These are phyloP conservation scores for Pseudozyma sp. DNA, from an alignment of 1,284 basidiomycete species.

Conservation along the genomic window DNA sequence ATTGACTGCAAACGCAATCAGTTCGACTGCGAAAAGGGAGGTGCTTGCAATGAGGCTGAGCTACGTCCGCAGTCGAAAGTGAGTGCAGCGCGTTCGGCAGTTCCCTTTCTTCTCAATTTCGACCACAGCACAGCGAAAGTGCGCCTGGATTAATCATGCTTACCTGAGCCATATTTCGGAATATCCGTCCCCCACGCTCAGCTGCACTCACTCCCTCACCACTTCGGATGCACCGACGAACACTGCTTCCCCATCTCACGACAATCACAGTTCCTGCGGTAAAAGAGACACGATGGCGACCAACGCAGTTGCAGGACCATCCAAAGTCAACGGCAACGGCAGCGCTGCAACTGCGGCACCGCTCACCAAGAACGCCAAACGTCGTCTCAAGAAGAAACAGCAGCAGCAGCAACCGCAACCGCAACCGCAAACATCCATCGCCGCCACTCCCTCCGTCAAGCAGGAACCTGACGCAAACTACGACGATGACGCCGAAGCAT, in stretches of 20 bases:
- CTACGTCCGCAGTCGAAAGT: slow-evolving; percentile 7
- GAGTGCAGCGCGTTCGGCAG: slow-evolving; percentile 1
- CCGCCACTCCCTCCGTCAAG: slow-evolving; percentile 5
- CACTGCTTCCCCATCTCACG: neutral
- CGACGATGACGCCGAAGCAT: neutral
- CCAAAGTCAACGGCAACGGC: slow-evolving; percentile 7
- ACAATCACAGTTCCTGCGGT: neutral
- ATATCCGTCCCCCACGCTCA: neutral
- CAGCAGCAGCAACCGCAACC: slow-evolving; percentile 32
- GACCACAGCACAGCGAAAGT: neutral
- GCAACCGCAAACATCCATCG: slow-evolving; percentile 8
- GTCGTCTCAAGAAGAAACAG: slow-evolving; percentile 64
- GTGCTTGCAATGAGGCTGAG: neutral
- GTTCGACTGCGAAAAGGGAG: no score
- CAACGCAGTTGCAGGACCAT: slow-evolving; percentile 28
- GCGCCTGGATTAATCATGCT: slow-evolving; percentile 7
- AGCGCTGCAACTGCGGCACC: neutral
- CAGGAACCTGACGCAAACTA: neutral
- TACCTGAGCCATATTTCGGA: slow-evolving; percentile 5
- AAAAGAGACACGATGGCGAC: slow-evolving; percentile 13
- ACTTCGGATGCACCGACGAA: neutral
- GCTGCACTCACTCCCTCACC: slow-evolving; percentile 1
- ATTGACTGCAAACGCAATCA: no score
- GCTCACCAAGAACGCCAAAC: slow-evolving; percentile 64
- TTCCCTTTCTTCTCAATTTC: neutral